Evolutionary conservation across 2,329 filamentous ascomycete genomes (phyloP).

Genomic region (Rhinocladiella similis): DNA sequence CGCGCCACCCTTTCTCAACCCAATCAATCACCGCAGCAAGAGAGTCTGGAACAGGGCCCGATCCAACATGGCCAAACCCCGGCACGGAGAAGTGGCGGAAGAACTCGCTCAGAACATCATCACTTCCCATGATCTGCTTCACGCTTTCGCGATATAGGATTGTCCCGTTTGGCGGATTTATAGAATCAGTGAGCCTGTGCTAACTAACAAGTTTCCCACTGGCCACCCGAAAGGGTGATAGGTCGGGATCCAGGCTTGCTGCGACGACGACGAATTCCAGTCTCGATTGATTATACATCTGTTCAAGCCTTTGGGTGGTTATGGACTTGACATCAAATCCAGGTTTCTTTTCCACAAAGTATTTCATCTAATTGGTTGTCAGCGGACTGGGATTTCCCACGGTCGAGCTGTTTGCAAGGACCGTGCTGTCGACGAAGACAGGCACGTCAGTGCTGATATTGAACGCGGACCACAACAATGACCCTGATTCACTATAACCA

Average conservation of each 20-base stretch:
- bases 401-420: neutral
- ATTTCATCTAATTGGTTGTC: conserved; percentile 35
- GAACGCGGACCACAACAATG: conserved; percentile 34
- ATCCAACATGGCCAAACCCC: too few relatives aligned
- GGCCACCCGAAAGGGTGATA: conserved; percentile 35
- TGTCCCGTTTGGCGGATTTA: conserved; percentile 39
- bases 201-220: conserved; percentile 48
- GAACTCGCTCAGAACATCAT: too few relatives aligned
- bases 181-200: conserved; percentile 42
- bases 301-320: conserved; percentile 30
- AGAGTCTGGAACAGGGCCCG: too few relatives aligned
- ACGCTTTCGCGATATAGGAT: conserved; percentile 35
- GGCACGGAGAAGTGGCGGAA: too few relatives aligned
- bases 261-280: conserved; percentile 38
- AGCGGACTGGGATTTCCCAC: conserved; percentile 32
- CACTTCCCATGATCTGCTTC: too few relatives aligned
- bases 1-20: too few relatives aligned
- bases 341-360: conserved; percentile 36
- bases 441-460: conserved; percentile 25
- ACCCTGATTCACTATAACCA: conserved; percentile 20
- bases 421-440: neutral
- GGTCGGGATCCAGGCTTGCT: conserved; percentile 39
- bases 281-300: conserved; percentile 18
- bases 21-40: too few relatives aligned
- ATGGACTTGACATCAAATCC: conserved; percentile 33